Evolutionary conservation across 208 protist genomes (phyloP).

Genomic region (Balamuthia mandrillaris): DNA sequence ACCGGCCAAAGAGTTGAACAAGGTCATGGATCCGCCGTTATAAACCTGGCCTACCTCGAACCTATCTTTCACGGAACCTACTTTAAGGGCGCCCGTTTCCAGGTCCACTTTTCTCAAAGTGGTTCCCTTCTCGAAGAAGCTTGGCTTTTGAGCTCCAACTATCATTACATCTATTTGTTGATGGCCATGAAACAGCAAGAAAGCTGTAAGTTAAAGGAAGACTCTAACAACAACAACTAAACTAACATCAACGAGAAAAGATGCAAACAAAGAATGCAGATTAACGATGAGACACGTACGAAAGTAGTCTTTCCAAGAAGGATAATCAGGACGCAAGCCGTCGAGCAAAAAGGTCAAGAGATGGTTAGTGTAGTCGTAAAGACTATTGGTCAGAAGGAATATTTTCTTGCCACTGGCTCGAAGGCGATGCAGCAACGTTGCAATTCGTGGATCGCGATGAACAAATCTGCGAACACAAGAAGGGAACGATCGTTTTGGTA

Average conservation of each 20-base stretch:
- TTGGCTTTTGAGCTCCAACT: constrained; percentile 53
- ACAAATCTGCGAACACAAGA: too few species aligned
- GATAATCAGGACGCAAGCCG: neutral
- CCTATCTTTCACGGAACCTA: too few species aligned
- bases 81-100: constrained; percentile 38
- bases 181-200: too few species aligned
- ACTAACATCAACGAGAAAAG: too few species aligned
- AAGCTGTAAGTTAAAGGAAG: too few species aligned
- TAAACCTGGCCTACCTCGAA: constrained; percentile 55
- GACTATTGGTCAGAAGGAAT: constrained; percentile 53
- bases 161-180: constrained; percentile 51
- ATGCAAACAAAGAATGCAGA: neutral
- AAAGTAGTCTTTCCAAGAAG: constrained; percentile 54
- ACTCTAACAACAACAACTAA: too few species aligned
- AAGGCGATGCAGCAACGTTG: constrained; percentile 45
- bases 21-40: constrained; percentile 48
- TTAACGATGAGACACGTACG: neutral
- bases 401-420: constrained; percentile 42
- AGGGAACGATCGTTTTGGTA: too few species aligned
- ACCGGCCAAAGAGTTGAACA: constrained; percentile 49
- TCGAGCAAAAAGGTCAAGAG: constrained; percentile 55
- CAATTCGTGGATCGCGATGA: constrained; percentile 39
- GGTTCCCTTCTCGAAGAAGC: constrained; percentile 54
- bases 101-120: constrained; percentile 52
- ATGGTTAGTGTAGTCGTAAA: constrained; percentile 52